phyloP scores from a whole-genome alignment of 2,329 filamentous ascomycete genomes.

The Cyphellophora attinorum region DNA sequence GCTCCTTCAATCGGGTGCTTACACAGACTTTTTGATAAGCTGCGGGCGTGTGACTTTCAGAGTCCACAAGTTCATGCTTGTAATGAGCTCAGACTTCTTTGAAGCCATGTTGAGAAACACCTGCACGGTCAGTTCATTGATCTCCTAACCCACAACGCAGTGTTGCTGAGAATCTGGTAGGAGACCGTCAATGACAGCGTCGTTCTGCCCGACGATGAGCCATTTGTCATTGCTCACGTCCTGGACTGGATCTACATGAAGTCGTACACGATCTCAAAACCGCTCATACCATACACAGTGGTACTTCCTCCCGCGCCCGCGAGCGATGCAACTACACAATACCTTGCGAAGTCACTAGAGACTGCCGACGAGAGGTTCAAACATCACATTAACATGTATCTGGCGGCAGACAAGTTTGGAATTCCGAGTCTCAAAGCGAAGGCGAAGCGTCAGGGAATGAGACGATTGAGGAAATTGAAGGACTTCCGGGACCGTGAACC shows the following conservation, averaged over 20 bases:
- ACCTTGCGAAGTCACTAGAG: too few relatives aligned
- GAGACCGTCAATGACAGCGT: conserved; percentile 2
- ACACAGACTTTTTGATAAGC: background rate
- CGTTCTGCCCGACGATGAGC: conserved; percentile 6
- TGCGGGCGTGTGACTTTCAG: background rate
- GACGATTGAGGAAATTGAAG: too few relatives aligned
- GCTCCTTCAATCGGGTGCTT: background rate
- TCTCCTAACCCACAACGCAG: background rate
- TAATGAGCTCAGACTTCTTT: background rate
- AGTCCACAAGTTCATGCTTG: conserved; percentile 1
- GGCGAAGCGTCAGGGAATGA: too few relatives aligned
- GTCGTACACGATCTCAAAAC: too few relatives aligned
- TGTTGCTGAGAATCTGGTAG: background rate
- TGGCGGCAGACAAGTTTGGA: too few relatives aligned
- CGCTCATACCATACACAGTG: too few relatives aligned
- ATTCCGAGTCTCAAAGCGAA: too few relatives aligned
- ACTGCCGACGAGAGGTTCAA: too few relatives aligned
- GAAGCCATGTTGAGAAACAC: background rate
- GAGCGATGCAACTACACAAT: too few relatives aligned
- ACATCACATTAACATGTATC: too few relatives aligned
- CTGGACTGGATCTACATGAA: conserved; percentile 10
- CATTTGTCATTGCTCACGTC: conserved; percentile 4
- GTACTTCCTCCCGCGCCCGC: too few relatives aligned
- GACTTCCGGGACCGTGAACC: too few relatives aligned
- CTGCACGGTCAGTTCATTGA: background rate